phyloP scores from a whole-genome alignment of 192 early-diverging fungal genomes.

The Gamsiella multidivaricata region DNA sequence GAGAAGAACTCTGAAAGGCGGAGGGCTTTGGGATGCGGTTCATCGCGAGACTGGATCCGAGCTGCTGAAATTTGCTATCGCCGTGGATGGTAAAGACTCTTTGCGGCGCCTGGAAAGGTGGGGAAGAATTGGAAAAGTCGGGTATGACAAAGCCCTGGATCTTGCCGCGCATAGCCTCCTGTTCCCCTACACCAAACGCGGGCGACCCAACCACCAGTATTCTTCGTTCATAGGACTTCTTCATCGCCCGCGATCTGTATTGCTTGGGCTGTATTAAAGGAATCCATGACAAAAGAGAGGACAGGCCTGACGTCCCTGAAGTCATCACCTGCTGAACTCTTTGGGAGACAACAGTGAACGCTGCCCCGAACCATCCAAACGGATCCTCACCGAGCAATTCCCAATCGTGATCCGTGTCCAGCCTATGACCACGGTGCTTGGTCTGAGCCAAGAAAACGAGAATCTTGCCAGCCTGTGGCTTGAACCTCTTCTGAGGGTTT shows the following conservation, averaged over 20 bases:
- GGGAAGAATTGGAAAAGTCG: neutral
- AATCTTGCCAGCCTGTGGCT: slow-evolving; percentile 30
- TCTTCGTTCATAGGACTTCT: neutral
- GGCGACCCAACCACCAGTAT: slow-evolving; percentile 46
- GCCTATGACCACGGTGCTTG: slow-evolving; percentile 12
- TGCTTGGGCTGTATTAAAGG: neutral
- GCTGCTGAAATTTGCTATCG: slow-evolving; percentile 50
- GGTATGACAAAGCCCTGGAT: slow-evolving; percentile 62
- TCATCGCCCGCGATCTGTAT: neutral
- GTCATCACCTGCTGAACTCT: neutral
- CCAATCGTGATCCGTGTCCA: slow-evolving; percentile 42
- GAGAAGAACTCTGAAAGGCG: neutral
- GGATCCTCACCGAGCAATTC: slow-evolving; percentile 27
- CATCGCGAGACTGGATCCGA: slow-evolving; percentile 28
- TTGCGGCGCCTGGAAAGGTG: neutral
- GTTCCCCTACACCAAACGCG: slow-evolving; percentile 27
- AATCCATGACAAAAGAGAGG: slow-evolving; percentile 1
- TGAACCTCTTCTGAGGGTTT: neutral
- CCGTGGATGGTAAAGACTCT: slow-evolving; percentile 49
- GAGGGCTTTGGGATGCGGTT: neutral
- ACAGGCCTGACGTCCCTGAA: neutral
- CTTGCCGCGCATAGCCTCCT: slow-evolving; percentile 57
- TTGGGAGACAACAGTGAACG: slow-evolving; percentile 14
- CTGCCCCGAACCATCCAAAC: slow-evolving; percentile 41
- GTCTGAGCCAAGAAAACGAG: slow-evolving; percentile 22